Evolutionary conservation across 306 rosid species (phyloP), one percentile per base, ranked within the genome.

Genomic region (Parietaria judaica): DNA sequence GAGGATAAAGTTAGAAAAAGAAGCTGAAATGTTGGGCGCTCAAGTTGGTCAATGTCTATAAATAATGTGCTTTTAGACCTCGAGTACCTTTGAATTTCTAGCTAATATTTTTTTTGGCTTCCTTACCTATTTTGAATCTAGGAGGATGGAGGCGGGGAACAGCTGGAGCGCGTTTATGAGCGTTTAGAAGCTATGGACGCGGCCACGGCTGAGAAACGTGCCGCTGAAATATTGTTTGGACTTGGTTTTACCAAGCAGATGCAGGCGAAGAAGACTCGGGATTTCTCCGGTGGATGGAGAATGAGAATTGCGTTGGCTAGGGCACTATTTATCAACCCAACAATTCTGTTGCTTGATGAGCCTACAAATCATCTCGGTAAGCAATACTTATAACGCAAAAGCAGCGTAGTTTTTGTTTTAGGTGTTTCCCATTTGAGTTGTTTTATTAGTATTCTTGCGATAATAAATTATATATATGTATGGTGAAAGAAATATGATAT

Each of bases 211-310:
- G 99, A 94, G 79, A 94, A 94, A 68, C 95, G 97, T 71, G 99
- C 97, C 8, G 99, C 99, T 66, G 99, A 94, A 78, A 94, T 94
- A 52, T 80, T 94, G 44, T 75, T 36, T 78, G 99, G 99, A 54
- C 97, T 94, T 69, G 99, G 99, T 35, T 94, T 94, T 77, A 54
- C 80, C 85, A 94, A 88, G 81, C 73, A 76, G 82, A 94, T 94
- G 99, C 99, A 94, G 68, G 83, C 81, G 35, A 88, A 88, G 87
- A 88, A 82, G 74, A 94, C 97, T 0, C 71, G 84, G 13, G 99
- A 94, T 74, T 94, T 94, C 77, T 94, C 99, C 51, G 99, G 99
- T 78, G 99, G 99, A 56, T 94, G 99, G 99, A 94, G 99, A 63
- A 94, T 94, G 99, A 88, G 99, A 74, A 94, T 94, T 74, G 97